Conservation (phyloP, 2,329 filamentous ascomycete species). For the Rutstroemia sp. region DNA sequence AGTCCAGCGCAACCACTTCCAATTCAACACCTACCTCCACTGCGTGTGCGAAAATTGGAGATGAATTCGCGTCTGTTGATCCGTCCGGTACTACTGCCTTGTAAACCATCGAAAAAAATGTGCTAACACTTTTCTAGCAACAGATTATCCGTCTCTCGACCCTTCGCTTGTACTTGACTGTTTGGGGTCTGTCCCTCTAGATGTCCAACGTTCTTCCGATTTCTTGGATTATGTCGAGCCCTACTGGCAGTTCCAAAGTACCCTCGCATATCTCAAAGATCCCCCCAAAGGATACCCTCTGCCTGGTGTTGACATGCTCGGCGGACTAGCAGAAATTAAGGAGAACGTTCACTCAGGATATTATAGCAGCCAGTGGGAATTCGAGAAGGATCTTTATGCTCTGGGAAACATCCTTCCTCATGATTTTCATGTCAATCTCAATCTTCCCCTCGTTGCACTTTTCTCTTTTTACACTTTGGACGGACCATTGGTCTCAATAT, state of each 20-base stretch:
- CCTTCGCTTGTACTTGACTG: slow-evolving; percentile 13
- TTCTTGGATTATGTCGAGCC: slow-evolving; percentile 14
- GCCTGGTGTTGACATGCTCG: slow-evolving; percentile 16
- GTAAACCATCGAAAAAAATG: background rate
- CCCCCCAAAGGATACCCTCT: slow-evolving; percentile 14
- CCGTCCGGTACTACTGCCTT: background rate
- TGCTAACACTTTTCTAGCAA: background rate
- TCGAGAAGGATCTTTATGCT: slow-evolving; percentile 16
- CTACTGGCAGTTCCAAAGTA: slow-evolving; percentile 15
- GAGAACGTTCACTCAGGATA: slow-evolving; percentile 10
- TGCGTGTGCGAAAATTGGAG: background rate
- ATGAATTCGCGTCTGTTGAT: background rate
- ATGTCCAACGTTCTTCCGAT: slow-evolving; percentile 9
- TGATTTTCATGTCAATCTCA: slow-evolving; percentile 39
- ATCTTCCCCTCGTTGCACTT: slow-evolving; percentile 40
- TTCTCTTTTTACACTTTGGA: slow-evolving; percentile 30
- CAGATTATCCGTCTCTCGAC: background rate
- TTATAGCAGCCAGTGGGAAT: slow-evolving; percentile 18
- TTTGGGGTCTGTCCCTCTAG: slow-evolving; percentile 13
- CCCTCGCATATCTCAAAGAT: slow-evolving; percentile 21
- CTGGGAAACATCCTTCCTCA: slow-evolving; percentile 42
- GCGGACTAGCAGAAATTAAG: slow-evolving; percentile 14
- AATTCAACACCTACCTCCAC: background rate
- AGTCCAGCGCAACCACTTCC: background rate
- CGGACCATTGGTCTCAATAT: slow-evolving; percentile 46